Evolutionary conservation across 2,329 filamentous ascomycete genomes (phyloP), one percentile per base, ranked within the genome.

Genomic region (Ophiostoma tasmaniense): DNA sequence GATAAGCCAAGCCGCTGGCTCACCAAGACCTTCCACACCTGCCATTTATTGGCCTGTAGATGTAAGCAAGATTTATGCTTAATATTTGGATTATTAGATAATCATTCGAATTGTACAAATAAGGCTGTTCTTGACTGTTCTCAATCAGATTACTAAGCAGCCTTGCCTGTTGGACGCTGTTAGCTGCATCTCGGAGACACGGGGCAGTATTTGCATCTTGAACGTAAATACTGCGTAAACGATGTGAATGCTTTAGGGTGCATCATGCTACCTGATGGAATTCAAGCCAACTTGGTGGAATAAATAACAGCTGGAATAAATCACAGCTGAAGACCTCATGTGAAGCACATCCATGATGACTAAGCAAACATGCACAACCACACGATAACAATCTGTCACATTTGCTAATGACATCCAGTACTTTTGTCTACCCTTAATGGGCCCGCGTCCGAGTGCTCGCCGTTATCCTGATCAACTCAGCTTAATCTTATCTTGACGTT

Each of bases 1-100:
- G 42, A 66, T 50, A 66, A 50, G 42, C 61, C 61, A 64, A 64
- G 61, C 61, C 33, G 20, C 61, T 62, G 25, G 2, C 59, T 62
- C 25, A 62, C 50, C 50, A 55, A 55, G 50, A 22, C n/a, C 11
- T 8, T 3, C 10, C 22, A 22, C 4, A n/a, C n/a, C 17, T 50
- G 14, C 13, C 10, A 28, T 25, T 10, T 13, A 22, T 25, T 25
- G 50, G 17, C 8, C 22, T 45, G 42, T 45, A 45, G 20, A 45
- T 45, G 20, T 45, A 45, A 45, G 20, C 42, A 45, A n/a, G 20
- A 45, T 45, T 8, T 20, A 45, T 20, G 42, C 17, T n/a, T 45
- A n/a, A 42, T 45, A 13, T n/a, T 20, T 2, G 8, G 33, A 33
- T 33, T 10, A 45, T 45, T 45, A 45, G 42, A 45, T 45, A 45